phyloP scores from a whole-genome alignment of 352 stramenopile species.

The Plasmopara viticola region DNA sequence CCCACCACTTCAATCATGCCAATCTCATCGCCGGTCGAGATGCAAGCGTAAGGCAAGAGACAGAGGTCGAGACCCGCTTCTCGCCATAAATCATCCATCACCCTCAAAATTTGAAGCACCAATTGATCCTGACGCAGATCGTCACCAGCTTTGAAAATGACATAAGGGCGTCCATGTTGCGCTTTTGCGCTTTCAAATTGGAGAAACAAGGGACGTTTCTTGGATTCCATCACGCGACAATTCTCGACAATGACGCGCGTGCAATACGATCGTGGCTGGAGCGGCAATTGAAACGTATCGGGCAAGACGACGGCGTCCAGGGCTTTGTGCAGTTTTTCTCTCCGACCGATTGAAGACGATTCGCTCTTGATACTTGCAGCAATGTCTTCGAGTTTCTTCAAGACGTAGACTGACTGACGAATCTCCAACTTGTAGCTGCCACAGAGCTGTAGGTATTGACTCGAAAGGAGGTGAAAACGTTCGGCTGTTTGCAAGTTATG shows the following conservation, averaged over 20 bases:
- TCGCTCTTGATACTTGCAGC: constrained; percentile 58
- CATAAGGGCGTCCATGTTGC: constrained; percentile 47
- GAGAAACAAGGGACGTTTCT: constrained; percentile 89
- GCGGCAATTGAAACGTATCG: constrained; percentile 84
- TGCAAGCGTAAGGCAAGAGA: constrained; percentile 81
- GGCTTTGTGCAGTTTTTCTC: constrained; percentile 51
- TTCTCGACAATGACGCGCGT: constrained; percentile 65
- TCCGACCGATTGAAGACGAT: constrained; percentile 24
- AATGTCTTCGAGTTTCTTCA: constrained; percentile 86
- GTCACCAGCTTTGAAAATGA: constrained; percentile 92
- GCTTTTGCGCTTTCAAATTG: constrained; percentile 73
- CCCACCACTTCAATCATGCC: constrained; percentile 88
- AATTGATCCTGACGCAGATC: constrained; percentile 92
- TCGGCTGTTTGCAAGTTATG: constrained; percentile 54
- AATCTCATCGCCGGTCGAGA: constrained; percentile 80
- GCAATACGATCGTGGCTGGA: constrained; percentile 82
- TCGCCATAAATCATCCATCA: constrained; percentile 90
- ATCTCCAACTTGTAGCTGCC: constrained; percentile 85
- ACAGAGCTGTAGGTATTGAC: constrained; percentile 84
- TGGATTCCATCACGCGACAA: constrained; percentile 91
- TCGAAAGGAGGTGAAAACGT: constrained; percentile 62
- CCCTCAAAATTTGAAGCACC: constrained; percentile 85
- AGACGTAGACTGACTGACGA: constrained; percentile 87
- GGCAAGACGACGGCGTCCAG: constrained; percentile 56
- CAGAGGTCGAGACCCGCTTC: constrained; percentile 79